Percentiles rank a stretch among this genome's conserved stretches.
Conservation (phyloP, 352 stramenopile species). For the Pythium volutum region DNA sequence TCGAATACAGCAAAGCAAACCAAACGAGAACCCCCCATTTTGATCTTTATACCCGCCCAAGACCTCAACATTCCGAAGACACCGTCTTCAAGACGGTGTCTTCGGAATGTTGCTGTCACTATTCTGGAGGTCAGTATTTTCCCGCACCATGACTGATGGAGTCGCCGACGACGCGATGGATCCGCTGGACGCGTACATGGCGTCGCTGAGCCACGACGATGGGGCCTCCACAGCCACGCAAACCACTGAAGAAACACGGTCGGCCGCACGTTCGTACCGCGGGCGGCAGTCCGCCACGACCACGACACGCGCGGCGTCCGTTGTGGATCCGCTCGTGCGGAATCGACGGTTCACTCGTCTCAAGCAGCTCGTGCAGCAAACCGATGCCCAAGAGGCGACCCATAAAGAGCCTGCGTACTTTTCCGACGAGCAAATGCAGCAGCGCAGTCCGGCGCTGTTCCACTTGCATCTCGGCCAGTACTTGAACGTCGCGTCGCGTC, state of each 20-base stretch:
- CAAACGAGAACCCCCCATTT: too few relatives aligned
- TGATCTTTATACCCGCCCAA: too few relatives aligned
- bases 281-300: not conserved
- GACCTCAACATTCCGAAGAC: too few relatives aligned
- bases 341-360: constrained; percentile 74
- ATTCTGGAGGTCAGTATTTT: constrained; percentile 8
- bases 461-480: constrained; percentile 84
- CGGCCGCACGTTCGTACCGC: constrained; percentile 3
- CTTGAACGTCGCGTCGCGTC: constrained; percentile 26
- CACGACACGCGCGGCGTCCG: constrained; percentile 1
- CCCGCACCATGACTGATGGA: not conserved
- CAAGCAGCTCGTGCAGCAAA: constrained; percentile 50
- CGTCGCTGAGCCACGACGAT: constrained; percentile 35
- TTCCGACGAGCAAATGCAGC: constrained; percentile 79
- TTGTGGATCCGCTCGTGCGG: constrained; percentile 36
- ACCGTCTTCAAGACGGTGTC: not conserved
- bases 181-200: constrained; percentile 82
- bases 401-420: constrained; percentile 55
- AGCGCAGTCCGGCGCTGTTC: constrained; percentile 75
- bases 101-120: not conserved
- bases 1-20: not conserved
- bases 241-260: not conserved
- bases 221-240: constrained; percentile 2
- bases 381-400: constrained; percentile 10
- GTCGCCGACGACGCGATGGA: constrained; percentile 35